Base-by-base conservation (phyloP, 1,284 basidiomycete genomes). In the Ganoderma lingzhi region DNA sequence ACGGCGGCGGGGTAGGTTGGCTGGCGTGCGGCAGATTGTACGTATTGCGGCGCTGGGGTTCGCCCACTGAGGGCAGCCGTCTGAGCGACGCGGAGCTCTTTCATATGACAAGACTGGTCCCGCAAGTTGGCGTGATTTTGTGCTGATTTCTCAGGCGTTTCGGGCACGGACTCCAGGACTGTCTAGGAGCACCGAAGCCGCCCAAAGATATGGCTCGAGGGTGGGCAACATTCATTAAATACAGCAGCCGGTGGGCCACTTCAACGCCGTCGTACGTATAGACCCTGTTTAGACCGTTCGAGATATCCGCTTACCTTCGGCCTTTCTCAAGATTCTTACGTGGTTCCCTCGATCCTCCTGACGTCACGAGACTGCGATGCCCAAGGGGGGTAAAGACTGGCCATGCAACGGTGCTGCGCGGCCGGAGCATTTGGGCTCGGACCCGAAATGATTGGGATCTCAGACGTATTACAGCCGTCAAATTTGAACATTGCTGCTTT, bases 11-110 rank as follows among this genome's bases (percentile, higher is more conserved):
- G 44, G 39, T 39, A 30, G 37, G 10, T 39, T 60, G 37, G 19
- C 4, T 28, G 59, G 28, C 59, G n/a, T 61, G 37, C 14, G n/a
- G 41, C 37, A 17, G 10, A 53, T 14, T 28, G 48, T 53, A n/a
- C 10, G 35, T 59, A 59, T 59, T 59, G 56, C 37, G 56, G 59
- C 59, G 59, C 41, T 23, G 4, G 23, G 23, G 37, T 42, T 61
- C 41, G 35, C n/a, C 8, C 1, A n/a, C n/a, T 39, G 56, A 23
- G 37, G 37, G 37, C 12, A 32, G 37, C 56, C 9, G n/a, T 23
- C 19, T 35, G 48, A 30, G 53, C 6, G 32, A 30, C 53, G 53
- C 53, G 53, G 53, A 32, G 53, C 53, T 35, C 6, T 56, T 28
- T 14, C 15, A 56, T 35, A 17, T 12, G 28, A 56, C 53, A 56